Evolutionary conservation across 176 grass and related monocot genomes (phyloP).

Genomic region (Typha latifolia): DNA sequence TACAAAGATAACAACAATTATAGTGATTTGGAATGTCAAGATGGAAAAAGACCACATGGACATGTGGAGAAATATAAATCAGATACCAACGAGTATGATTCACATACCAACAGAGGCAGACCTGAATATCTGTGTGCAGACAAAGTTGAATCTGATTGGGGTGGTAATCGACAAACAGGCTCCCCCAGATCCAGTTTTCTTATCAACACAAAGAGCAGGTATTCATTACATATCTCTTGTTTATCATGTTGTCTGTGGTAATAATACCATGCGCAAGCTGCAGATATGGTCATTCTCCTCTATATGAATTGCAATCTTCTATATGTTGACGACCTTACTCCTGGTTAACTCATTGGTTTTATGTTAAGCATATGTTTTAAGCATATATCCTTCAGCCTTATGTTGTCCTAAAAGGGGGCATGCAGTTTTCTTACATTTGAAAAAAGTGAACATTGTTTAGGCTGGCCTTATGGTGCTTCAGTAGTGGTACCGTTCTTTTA

Average conservation of each 20-base stretch:
- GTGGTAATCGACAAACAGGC: conserved; percentile 20
- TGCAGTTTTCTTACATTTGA: too few species aligned
- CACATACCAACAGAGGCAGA: conserved; percentile 19
- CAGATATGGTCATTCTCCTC: neutral
- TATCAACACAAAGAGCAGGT: conserved; percentile 37
- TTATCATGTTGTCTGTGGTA: conserved; percentile 1
- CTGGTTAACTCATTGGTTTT: too few species aligned
- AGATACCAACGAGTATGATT: conserved; percentile 14
- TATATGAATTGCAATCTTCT: conserved; percentile 1
- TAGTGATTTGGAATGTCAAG: conserved; percentile 13
- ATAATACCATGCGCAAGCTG: neutral
- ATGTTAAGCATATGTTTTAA: too few species aligned
- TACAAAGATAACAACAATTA: conserved; percentile 24
- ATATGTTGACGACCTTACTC: neutral
- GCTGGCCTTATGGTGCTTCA: neutral
- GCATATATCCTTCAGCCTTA: too few species aligned
- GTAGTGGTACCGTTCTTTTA: neutral
- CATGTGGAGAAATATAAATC: conserved; percentile 20
- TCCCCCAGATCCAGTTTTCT: conserved; percentile 17
- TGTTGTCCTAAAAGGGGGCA: too few species aligned
- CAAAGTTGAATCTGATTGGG: conserved; percentile 30
- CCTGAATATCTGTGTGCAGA: conserved; percentile 15
- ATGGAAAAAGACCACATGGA: conserved; percentile 23
- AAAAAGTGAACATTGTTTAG: neutral
- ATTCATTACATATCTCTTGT: neutral